Base-by-base conservation (phyloP, 768 basidiomycete genomes). In the Panus rudis region DNA sequence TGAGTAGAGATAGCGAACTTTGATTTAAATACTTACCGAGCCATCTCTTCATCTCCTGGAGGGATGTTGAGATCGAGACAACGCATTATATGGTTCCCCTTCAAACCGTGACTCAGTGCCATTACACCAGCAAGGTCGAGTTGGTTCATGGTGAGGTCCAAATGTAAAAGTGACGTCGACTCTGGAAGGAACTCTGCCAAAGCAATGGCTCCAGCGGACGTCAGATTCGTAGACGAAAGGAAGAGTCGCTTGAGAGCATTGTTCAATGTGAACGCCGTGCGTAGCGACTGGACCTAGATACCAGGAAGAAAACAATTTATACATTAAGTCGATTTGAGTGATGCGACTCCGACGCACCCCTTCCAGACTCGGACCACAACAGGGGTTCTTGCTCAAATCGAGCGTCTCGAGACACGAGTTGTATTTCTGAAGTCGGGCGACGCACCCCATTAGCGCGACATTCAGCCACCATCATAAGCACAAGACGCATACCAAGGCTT, bases 161-260 rank as follows among this genome's bases (percentile, higher is more conserved):
- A 79, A 61, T 98, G 93, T 0, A 97, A 71, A 4, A 99, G 71
- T 0, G 84, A 85, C 14, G 72, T 75, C 0, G 88, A 83, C 60
- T 98, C 93, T 0, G 93, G 92, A 1, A 98, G 76, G 68, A 96
- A 98, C 61, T 98, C 94, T 2, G 94, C 96, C 2, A 98, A 75
- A 0, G 91, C 85, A 49, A 98, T 98, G 1, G 94, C 93, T 2
- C 92, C 92, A 0, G 81, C 69, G 1, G 88, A 85, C 0, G 78
- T 76, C 56, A 98, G 75, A 4, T 70, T 68, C 0, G 93, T 96
- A 3, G 82, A 79, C 6, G 90, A 85, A 17, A 98, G 75, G 68
- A 96, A 97, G 33, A 99, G 68, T 1, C 96, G 81, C 56, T 94
- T 97, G 25, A 99, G 76, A 0, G 89, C 81, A 0, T 80, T 83